These are phyloP conservation scores for Capronia americana DNA, from an alignment of 2,329 filamentous ascomycete genomes.

Conservation along the genomic window DNA sequence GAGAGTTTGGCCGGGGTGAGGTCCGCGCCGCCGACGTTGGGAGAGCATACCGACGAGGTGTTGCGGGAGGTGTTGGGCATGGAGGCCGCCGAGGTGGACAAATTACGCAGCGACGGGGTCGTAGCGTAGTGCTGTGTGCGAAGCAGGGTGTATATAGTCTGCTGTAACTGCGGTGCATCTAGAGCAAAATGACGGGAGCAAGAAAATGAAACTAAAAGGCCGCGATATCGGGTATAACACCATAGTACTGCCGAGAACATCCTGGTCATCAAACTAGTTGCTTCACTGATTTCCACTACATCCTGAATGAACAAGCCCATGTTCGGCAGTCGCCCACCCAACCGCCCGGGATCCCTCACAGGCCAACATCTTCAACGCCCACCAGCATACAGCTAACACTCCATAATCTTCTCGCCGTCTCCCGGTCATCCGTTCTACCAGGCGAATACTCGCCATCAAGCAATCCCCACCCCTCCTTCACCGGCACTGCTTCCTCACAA, in stretches of 20 bases:
- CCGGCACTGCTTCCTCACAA: conserved; percentile 35
- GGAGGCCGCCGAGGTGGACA: conserved; percentile 63
- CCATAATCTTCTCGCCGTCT: conserved; percentile 4
- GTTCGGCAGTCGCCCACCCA: too few species aligned
- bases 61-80: conserved; percentile 69
- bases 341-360: neutral
- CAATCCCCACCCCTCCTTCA: conserved; percentile 9
- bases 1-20: conserved; percentile 78
- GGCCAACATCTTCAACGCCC: neutral
- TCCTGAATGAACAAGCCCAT: neutral
- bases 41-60: conserved; percentile 84
- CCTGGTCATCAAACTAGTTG: neutral
- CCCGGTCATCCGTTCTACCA: conserved; percentile 11
- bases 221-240: neutral
- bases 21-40: conserved; percentile 80
- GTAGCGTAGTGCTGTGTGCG: conserved; percentile 54
- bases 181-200: neutral
- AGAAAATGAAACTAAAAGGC: neutral
- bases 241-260: neutral
- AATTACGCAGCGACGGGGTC: conserved; percentile 70
- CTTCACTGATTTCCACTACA: neutral
- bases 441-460: conserved; percentile 20
- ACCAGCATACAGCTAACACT: neutral
- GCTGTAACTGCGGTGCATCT: neutral
- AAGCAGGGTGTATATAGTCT: neutral